These are phyloP conservation scores for Priceomyces medius DNA, from an alignment of 805 yeast genomes.

Conservation along the genomic window DNA sequence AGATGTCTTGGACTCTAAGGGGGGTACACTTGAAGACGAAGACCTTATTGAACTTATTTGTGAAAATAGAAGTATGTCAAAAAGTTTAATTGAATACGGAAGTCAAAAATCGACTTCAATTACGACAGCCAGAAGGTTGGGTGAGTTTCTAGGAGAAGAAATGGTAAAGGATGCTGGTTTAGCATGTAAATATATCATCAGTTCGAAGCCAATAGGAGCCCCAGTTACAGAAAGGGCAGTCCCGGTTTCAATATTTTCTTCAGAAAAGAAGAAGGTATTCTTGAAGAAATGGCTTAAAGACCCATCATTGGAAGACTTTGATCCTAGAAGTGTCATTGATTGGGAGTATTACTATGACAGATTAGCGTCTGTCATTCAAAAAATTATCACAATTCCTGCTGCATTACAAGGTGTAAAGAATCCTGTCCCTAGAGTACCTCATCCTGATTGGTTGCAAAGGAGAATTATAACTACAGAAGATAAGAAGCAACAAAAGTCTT, in stretches of 20 bases:
- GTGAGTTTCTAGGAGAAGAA: constrained; percentile 92
- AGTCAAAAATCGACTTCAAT: constrained; percentile 91
- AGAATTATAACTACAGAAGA: constrained; percentile 61
- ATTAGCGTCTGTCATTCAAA: constrained; percentile 88
- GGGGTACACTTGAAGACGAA: constrained; percentile 84
- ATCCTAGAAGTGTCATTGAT: constrained; percentile 85
- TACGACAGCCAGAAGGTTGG: constrained; percentile 89
- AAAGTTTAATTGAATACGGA: constrained; percentile 84
- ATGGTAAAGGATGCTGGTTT: constrained; percentile 96
- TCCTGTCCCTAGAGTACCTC: constrained; percentile 92
- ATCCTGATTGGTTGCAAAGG: constrained; percentile 88
- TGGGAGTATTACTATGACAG: constrained; percentile 93
- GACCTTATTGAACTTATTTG: constrained; percentile 93
- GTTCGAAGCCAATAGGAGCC: constrained; percentile 75
- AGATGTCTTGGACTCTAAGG: constrained; percentile 86
- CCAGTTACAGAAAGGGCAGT: constrained; percentile 96
- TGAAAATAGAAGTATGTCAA: constrained; percentile 94
- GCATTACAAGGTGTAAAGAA: constrained; percentile 84
- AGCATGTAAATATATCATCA: constrained; percentile 90
- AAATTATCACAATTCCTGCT: constrained; percentile 95
- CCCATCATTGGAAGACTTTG: constrained; percentile 71
- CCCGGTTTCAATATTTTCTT: constrained; percentile 93
- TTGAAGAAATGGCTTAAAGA: constrained; percentile 87
- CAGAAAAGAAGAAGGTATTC: constrained; percentile 77
- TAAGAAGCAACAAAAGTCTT: constrained; percentile 66